Base-by-base conservation (phyloP, 768 basidiomycete species). In the Tricholoma sp. region DNA sequence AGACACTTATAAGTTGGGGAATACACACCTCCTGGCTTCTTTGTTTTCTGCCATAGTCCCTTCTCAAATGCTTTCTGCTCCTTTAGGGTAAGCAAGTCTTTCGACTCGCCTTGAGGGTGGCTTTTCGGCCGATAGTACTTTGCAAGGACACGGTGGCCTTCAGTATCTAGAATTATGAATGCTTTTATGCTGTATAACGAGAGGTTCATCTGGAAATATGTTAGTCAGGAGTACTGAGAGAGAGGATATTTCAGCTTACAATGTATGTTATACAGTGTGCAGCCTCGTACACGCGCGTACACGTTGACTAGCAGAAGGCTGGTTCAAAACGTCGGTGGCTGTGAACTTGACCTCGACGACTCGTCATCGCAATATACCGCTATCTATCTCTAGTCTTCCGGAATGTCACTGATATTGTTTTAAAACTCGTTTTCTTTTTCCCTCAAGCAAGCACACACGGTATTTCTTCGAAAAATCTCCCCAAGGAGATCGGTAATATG, bases 41-140 rank as follows among this genome's bases (percentile, higher is more conserved):
- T 94, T 0, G 96, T 97, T 75, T 99, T 99, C 64, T 91, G 87
- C 82, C 86, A 96, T 32, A 98, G 77, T 0, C 89, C 89, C 77
- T 97, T 96, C 78, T 99, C 97, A 69, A 98, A 98, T 8, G 86
- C 83, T 54, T 91, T 88, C 70, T 97, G 96, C 67, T 99, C 96
- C 71, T 98, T 98, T 63, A 93, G 69, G 5, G 83, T 83, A 12
- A 78, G 73, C 24, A 89, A 76, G 49, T 82, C 78, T 64, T 88
- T 88, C 57, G 76, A 72, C 72, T 89, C 76, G 72, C 83, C 79
- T 41, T 80, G 74, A 0, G 82, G 82, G 60, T 84, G 81, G 55
- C 77, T 79, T 69, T 88, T 79, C n/a, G 92, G 80, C 54, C 80
- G 81, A 69, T 96, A 98, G 78, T 98, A 98, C 71, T 98, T 98